Evolutionary conservation across 495 filamentous ascomycete species (phyloP), one percentile per base, ranked within the genome.

Genomic region (Podospora tetraspora): DNA sequence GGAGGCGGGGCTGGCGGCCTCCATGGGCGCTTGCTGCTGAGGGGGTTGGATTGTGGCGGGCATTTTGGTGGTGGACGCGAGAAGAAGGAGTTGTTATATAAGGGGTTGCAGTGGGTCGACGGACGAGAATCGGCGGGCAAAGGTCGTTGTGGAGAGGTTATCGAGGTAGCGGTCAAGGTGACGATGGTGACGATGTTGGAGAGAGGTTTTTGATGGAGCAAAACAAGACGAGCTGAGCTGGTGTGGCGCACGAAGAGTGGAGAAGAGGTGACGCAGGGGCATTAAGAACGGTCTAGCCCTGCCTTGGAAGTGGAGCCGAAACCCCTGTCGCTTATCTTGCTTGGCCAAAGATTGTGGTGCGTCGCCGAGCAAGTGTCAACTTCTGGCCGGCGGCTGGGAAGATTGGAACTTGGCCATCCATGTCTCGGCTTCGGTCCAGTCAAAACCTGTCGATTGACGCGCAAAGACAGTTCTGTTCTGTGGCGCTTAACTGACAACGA

Each of bases 11-110:
- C 29, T 66, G 57, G 65, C 58, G 57, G 69, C 73, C 66, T 75
- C 70, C 71, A 73, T 75, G 43, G 71, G 73, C 56, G 62, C 71
- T 43, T 75, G 71, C 66, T 75, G 69, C 22, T 52, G 65, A 37
- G 73, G 73, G 12, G 69, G 21, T 13, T 73, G 56, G 52, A 68
- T 65, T 21, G 70, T 68, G 43, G 43, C 43, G 23, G 73, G 73
- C 73, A 72, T 74, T 60, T 60, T 61, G 57, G 58, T 27, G 62
- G 37, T 32, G 29, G 60, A 11, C 4, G 7, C 7, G 43, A n/a
- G 19, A 52, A n/a, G 19, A 52, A n/a, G 19, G 19, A 12, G 5
- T 52, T 3, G 16, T 7, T 5, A 2, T 2, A 7, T 6, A 43
- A 6, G 19, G 1, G 2, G 16, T 19, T 6, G 34, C 12, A 37